Evolutionary conservation across 805 yeast genomes (phyloP), one percentile per base, ranked within the genome.

Genomic region (Saccharomycopsis schoenii): DNA sequence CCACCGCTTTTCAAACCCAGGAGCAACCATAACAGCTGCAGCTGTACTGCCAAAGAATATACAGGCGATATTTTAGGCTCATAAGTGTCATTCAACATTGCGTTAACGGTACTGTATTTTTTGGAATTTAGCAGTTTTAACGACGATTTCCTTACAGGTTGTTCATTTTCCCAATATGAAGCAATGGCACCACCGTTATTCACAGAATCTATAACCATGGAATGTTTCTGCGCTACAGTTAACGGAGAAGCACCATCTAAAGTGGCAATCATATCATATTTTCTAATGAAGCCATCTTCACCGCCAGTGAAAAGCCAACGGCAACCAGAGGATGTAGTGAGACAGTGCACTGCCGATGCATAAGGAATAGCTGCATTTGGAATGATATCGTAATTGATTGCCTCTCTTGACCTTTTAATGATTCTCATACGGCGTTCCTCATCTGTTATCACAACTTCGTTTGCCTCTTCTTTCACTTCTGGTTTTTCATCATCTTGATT

Each of bases 101-200:
- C 58, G 5, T 43, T 52, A 11, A 34, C 37, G 12, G 63, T 52
- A 12, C 56, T 40, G 14, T 57, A 58, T 14, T 71, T 71, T 64
- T 69, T 55, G 66, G 68, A 54, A 58, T 66, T 72, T 66, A 72
- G 68, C 67, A 68, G 56, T 59, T 66, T 72, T 66, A 72, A 69
- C 62, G 77, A 69, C 62, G 76, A 76, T 70, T 64, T 76, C 76
- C 61, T 78, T 69, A 83, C 75, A 0, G 98, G 97, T 68, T 91
- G 89, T 73, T 94, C 98, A 72, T 94, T 94, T 69, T 93, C 98
- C 97, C 97, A 94, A 74, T 90, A 93, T 0, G 94, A 86, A 15
- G 80, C 70, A 4, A 92, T 73, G 4, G 89, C 85, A 6, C 98
- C 99, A 0, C 91, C 94, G 68, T 87, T 86, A 9, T 87, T 80